These are phyloP conservation scores for Thraustochytrium striatum DNA, from an alignment of 352 stramenopile species.

Conservation along the genomic window DNA sequence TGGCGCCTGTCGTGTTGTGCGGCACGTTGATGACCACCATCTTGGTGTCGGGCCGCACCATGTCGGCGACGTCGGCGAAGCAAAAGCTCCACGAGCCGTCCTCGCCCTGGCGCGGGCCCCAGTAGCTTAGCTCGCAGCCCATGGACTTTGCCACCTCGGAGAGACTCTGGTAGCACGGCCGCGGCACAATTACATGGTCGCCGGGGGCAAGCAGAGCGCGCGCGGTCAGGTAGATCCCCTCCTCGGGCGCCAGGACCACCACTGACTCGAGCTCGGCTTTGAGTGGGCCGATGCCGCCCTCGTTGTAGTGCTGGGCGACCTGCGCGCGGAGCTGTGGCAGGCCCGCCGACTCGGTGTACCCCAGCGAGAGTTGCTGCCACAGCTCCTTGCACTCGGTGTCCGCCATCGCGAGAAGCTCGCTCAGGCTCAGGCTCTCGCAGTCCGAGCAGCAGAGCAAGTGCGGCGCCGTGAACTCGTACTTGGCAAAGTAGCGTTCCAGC, in stretches of 20 bases:
- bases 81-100: constrained; percentile 54
- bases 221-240: constrained; percentile 66
- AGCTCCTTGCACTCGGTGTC: constrained; percentile 58
- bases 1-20: constrained; percentile 66
- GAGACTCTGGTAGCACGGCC: constrained; percentile 63
- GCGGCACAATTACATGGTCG: constrained; percentile 62
- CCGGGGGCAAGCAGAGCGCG: constrained; percentile 57
- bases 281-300: neutral
- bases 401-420: constrained; percentile 56
- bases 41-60: constrained; percentile 62
- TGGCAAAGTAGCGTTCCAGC: constrained; percentile 60
- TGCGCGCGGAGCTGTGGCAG: constrained; percentile 58
- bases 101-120: constrained; percentile 52
- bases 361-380: constrained; percentile 57
- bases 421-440: constrained; percentile 56
- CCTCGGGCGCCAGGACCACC: constrained; percentile 61
- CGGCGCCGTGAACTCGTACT: constrained; percentile 60
- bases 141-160: constrained; percentile 56
- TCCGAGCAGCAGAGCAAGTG: constrained; percentile 60
- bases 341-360: constrained; percentile 60
- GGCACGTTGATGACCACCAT: constrained; percentile 69
- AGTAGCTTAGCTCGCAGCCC: constrained; percentile 58
- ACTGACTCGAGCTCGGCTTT: constrained; percentile 41
- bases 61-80: constrained; percentile 55
- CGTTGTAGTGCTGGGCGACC: constrained; percentile 52